A percentile compares a stretch with the other conserved stretches of the same genome.
These are phyloP conservation scores for Hylodesmum podocarpum DNA, from an alignment of 306 rosid species.

Conservation along the genomic window DNA sequence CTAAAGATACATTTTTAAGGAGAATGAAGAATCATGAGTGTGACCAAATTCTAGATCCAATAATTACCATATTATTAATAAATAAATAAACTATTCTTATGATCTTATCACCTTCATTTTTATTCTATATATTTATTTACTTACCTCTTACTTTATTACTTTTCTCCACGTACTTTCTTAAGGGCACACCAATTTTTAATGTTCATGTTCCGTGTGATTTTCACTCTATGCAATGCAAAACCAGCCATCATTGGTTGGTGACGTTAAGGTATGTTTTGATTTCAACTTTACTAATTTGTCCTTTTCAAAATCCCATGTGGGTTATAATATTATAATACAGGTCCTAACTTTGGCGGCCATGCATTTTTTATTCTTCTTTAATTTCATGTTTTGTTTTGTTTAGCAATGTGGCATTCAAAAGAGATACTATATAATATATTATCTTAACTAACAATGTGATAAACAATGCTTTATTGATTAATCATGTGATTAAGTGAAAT, in stretches of 20 bases:
- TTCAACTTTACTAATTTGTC: background rate
- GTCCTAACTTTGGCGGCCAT: background rate
- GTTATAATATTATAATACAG: background rate
- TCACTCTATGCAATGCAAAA: background rate
- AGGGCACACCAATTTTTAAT: background rate
- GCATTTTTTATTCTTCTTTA: background rate
- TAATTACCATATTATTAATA: no score
- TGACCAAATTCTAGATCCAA: no score
- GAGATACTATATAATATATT: background rate
- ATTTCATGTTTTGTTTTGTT: background rate
- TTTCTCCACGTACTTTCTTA: background rate
- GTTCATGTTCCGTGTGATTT: background rate
- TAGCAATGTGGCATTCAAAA: background rate
- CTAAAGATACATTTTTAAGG: no score
- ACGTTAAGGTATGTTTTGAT: background rate
- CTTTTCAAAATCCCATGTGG: background rate
- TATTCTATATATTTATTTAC: background rate
- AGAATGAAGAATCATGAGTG: no score
- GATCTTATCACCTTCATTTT: background rate
- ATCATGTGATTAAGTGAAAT: no score
- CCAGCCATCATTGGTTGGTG: background rate
- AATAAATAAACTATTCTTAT: background rate
- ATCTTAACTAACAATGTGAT: background rate
- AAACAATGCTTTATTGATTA: background rate
- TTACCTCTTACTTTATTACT: background rate